phyloP scores from a whole-genome alignment of 345 rosid genomes.

The Hibiscus syriacus region DNA sequence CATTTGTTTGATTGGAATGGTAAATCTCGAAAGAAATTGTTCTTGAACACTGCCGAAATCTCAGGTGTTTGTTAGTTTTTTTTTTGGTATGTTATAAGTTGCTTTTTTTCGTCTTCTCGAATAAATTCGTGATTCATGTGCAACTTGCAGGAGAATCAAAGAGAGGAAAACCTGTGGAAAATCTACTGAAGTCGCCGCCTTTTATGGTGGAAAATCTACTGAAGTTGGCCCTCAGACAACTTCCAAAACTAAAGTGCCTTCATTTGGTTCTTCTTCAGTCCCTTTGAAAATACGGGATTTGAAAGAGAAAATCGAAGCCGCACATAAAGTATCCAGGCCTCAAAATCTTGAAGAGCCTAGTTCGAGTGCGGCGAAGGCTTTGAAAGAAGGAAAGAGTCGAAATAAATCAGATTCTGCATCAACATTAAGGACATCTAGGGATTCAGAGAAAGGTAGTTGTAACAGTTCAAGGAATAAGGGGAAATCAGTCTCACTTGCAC shows the following conservation, averaged over 20 bases:
- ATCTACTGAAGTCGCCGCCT: constrained; percentile 21
- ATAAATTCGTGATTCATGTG: not conserved
- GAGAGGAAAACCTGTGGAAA: constrained; percentile 35
- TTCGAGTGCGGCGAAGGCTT: constrained; percentile 15
- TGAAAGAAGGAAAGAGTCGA: constrained; percentile 29
- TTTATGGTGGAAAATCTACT: constrained; percentile 52
- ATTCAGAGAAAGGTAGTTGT: constrained; percentile 28
- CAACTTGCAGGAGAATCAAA: constrained; percentile 29
- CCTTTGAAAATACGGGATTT: constrained; percentile 68
- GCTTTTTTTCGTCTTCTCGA: not conserved
- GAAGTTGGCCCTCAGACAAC: constrained; percentile 53
- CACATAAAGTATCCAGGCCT: constrained; percentile 35
- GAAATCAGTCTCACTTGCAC: constrained; percentile 31
- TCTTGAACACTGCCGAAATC: constrained; percentile 34
- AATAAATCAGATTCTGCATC: constrained; percentile 19
- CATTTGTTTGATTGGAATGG: constrained; percentile 81
- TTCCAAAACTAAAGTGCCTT: constrained; percentile 31
- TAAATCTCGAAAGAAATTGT: constrained; percentile 73
- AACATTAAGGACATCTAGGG: constrained; percentile 15
- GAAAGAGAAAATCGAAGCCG: constrained; percentile 71
- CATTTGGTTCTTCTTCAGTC: constrained; percentile 42
- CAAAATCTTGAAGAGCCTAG: constrained; percentile 24
- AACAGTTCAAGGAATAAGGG: constrained; percentile 32
- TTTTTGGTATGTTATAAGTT: not conserved
- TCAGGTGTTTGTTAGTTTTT: constrained; percentile 29